Conservation (phyloP, 176 grass and related monocot species). For the Ensete glaucum region DNA sequence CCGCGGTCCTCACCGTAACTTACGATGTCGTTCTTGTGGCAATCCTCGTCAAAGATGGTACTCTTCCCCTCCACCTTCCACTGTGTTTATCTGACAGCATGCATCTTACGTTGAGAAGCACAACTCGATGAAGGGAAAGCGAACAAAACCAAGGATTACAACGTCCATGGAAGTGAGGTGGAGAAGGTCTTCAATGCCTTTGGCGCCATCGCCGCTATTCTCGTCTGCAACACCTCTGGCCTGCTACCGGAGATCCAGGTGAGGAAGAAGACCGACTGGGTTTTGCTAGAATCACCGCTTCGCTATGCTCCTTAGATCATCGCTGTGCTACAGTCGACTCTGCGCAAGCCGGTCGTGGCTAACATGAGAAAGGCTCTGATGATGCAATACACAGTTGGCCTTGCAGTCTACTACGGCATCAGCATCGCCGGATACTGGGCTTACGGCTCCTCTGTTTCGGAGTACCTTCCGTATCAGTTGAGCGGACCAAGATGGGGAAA, state of each 20-base stretch:
- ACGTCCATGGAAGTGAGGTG: conserved; percentile 27
- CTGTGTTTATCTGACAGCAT: not conserved
- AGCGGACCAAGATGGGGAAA: conserved; percentile 53
- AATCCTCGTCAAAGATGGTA: conserved; percentile 61
- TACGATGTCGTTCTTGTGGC: conserved; percentile 40
- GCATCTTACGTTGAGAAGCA: not conserved
- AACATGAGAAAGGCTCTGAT: conserved; percentile 59
- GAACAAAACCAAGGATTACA: conserved; percentile 38
- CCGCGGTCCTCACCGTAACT: conserved; percentile 46
- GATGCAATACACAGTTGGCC: conserved; percentile 62
- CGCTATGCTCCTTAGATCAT: no score
- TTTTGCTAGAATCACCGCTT: not conserved
- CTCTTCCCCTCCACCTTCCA: not conserved
- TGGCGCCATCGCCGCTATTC: conserved; percentile 62
- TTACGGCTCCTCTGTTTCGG: conserved; percentile 60
- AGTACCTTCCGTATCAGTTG: conserved; percentile 65
- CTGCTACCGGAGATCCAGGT: conserved; percentile 85
- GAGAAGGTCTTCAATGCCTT: conserved; percentile 63
- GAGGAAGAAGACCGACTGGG: not conserved
- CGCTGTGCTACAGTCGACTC: conserved; percentile 38
- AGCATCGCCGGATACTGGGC: conserved; percentile 88
- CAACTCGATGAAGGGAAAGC: conserved; percentile 27
- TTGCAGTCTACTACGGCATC: conserved; percentile 47
- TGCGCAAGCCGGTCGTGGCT: conserved; percentile 40
- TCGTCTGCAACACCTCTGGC: conserved; percentile 86